A percentile compares a stretch with the other conserved stretches of the same genome.
Evolutionary conservation across 2,329 filamentous ascomycete species (phyloP).

Genomic region (Parafenestella ontariensis): DNA sequence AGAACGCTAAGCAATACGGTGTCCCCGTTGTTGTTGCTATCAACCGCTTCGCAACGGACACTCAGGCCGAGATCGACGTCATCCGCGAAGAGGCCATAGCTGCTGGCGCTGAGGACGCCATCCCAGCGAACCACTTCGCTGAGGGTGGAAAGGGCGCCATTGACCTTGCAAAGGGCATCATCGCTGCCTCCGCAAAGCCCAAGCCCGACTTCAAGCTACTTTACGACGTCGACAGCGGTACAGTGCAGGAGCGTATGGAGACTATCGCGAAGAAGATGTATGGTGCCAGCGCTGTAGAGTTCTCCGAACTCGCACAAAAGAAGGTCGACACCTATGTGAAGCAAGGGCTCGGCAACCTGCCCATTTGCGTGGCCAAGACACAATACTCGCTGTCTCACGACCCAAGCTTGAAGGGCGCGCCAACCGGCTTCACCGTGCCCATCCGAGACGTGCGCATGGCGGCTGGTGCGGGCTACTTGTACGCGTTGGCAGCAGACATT

Average conservation of each 20-base stretch:
- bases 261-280: slow-evolving; percentile 93
- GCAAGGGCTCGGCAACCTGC: slow-evolving; percentile 90
- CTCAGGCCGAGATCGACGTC: slow-evolving; percentile 86
- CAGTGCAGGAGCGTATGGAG: slow-evolving; percentile 88
- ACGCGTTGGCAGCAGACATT: slow-evolving; percentile 94
- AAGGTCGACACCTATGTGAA: slow-evolving; percentile 95
- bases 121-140: slow-evolving; percentile 95
- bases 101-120: slow-evolving; percentile 91
- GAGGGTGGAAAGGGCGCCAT: slow-evolving; percentile 90
- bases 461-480: slow-evolving; percentile 81
- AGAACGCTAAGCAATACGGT: slow-evolving; percentile 87
- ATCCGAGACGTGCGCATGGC: slow-evolving; percentile 94
- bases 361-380: slow-evolving; percentile 97
- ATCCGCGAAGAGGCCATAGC: slow-evolving; percentile 90
- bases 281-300: slow-evolving; percentile 85
- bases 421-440: slow-evolving; percentile 90
- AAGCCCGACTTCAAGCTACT: slow-evolving; percentile 81
- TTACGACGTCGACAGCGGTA: slow-evolving; percentile 73
- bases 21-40: slow-evolving; percentile 95
- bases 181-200: slow-evolving; percentile 80
- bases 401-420: slow-evolving; percentile 90
- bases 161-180: slow-evolving; percentile 85
- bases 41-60: slow-evolving; percentile 95
- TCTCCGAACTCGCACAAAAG: slow-evolving; percentile 91
- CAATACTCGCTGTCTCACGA: slow-evolving; percentile 97